A percentile compares a stretch with the other conserved stretches of the same genome.
These are phyloP conservation scores for Fusarium pilosicola DNA, from an alignment of 2,329 filamentous ascomycete species.

Conservation along the genomic window DNA sequence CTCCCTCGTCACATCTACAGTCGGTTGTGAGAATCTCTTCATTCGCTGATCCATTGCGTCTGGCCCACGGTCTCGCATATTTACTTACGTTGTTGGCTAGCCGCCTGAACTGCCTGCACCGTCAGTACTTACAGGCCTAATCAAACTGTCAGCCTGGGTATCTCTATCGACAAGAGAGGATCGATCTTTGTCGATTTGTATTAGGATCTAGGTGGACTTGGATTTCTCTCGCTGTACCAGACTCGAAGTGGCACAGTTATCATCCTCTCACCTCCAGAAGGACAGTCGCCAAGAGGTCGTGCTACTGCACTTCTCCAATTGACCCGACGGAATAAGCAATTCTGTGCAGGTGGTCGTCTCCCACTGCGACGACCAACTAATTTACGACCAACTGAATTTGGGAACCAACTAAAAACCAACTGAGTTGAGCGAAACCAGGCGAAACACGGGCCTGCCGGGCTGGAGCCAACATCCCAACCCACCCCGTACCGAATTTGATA, in stretches of 20 bases:
- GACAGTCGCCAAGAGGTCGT: background rate
- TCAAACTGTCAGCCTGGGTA: background rate
- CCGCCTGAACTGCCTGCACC: slow-evolving; percentile 38
- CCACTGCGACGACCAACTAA: slow-evolving; percentile 9
- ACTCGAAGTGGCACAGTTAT: slow-evolving; percentile 9
- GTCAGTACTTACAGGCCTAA: slow-evolving; percentile 26
- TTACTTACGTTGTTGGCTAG: slow-evolving; percentile 38
- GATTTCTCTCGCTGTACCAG: slow-evolving; percentile 1
- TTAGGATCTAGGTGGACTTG: background rate
- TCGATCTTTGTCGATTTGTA: slow-evolving; percentile 11
- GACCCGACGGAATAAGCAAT: slow-evolving; percentile 25
- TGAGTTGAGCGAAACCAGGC: slow-evolving; percentile 37
- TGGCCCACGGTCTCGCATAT: slow-evolving; percentile 45
- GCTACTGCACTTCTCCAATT: slow-evolving; percentile 2
- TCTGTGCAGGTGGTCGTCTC: slow-evolving; percentile 5
- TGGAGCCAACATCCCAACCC: slow-evolving; percentile 30
- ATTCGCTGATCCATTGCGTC: slow-evolving; percentile 40
- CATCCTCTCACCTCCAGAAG: slow-evolving; percentile 2
- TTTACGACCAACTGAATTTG: slow-evolving; percentile 18
- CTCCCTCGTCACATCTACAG: slow-evolving; percentile 43
- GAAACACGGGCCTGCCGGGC: slow-evolving; percentile 43
- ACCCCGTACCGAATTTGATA: slow-evolving; percentile 34
- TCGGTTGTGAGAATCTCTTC: slow-evolving; percentile 43
- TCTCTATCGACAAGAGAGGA: slow-evolving; percentile 9
- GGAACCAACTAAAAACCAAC: slow-evolving; percentile 31